Evolutionary conservation across 306 rosid genomes (phyloP), one percentile per base, ranked within the genome.

Genomic region (Sechiopsis laciniata): DNA sequence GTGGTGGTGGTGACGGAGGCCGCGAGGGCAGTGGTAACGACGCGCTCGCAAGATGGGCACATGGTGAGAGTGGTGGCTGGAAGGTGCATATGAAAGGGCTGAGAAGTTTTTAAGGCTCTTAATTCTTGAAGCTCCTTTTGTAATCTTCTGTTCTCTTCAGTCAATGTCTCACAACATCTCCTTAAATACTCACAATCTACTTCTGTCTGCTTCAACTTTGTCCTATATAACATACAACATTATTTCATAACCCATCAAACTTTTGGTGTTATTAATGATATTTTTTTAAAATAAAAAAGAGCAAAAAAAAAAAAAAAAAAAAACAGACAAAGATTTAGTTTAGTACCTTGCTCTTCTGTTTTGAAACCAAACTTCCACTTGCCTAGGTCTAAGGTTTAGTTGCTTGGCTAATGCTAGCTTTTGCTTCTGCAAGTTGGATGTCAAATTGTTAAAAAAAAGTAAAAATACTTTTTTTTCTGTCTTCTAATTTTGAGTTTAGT

Each of bases 41-140:
- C 91, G 0, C 95, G 86, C 78, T 95, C 97, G 17, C 99, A 95
- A 2, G 99, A 86, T 26, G 99, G 97, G 61, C 99, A 95, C 97
- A 95, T 89, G 29, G 99, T 95, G 78, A 95, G 99, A 0, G 99
- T 95, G 60, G 99, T 95, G 40, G 99, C 96, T n/a, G 99, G 99
- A 54, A 85, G 95, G 53, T 91, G 99, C 96, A 87, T 91, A 84
- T 84, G 88, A 55, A 88, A 95, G 32, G 99, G 95, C 37, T 89
- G 91, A 40, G 89, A 83, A 5, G 90, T 75, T 79, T 95, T 95
- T 66, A 95, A 83, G 57, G 96, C 96, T 85, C 99, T 86, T 14
- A 95, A 78, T 63, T 95, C 99, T 65, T 91, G 99, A 21, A 95
- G 84, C 57, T 94, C 99, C 79, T 95, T 95, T 35, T 91, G 99